Percentiles rank a stretch among this genome's conserved stretches.
Conservation (phyloP, 345 rosid genomes). For the Euphorbia tirucalli region DNA sequence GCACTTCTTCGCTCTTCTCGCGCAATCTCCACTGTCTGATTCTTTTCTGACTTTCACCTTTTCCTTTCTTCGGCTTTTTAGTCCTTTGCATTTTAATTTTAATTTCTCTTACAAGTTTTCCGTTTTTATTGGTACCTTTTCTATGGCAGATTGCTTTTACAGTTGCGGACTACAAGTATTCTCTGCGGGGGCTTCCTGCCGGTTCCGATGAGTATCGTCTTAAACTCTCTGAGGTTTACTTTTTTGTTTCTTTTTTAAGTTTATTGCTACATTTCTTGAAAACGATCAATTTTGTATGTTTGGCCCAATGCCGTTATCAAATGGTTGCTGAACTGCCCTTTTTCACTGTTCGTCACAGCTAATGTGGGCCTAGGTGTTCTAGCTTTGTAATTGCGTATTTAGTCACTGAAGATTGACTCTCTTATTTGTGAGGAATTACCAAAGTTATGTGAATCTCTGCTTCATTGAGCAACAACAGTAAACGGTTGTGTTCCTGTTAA, state of each 20-base stretch:
- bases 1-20: slow-evolving; percentile 59
- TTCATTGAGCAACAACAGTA: not conserved
- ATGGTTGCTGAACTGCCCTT: too few species aligned
- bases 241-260: not conserved
- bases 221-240: slow-evolving; percentile 56
- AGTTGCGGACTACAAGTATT: slow-evolving; percentile 66
- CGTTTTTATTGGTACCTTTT: not conserved
- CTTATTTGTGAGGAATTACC: too few species aligned
- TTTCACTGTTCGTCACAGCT: too few species aligned
- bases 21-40: slow-evolving; percentile 49
- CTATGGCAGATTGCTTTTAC: slow-evolving; percentile 50
- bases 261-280: not conserved
- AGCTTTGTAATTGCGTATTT: too few species aligned
- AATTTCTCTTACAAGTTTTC: not conserved
- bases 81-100: not conserved
- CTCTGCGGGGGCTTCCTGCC: slow-evolving; percentile 35
- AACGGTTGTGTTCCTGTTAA: not conserved
- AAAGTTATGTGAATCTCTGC: too few species aligned
- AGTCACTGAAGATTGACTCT: too few species aligned
- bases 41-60: slow-evolving; percentile 1
- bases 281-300: not conserved
- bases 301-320: too few species aligned
- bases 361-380: too few species aligned
- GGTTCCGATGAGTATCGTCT: slow-evolving; percentile 51
- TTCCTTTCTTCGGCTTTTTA: not conserved